phyloP scores from a whole-genome alignment of 148 eudicot genomes.

The Arbutus unedo region DNA sequence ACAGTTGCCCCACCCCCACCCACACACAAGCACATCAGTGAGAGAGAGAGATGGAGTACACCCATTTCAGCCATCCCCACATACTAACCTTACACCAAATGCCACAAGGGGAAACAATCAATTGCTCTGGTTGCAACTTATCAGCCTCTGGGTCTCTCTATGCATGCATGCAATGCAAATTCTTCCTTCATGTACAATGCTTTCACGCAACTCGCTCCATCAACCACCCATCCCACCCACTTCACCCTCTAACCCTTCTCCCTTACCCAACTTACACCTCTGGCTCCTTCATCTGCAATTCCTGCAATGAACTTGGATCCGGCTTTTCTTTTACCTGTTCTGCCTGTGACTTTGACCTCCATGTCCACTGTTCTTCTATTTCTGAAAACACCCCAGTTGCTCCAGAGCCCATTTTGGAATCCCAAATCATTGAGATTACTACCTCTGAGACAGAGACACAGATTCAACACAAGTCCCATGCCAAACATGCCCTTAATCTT shows the following conservation, averaged over 20 bases:
- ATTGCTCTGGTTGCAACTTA: conserved; percentile 28
- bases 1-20: neutral
- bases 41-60: conserved; percentile 19
- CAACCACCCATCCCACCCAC: conserved; percentile 26
- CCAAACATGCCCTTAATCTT: conserved; percentile 33
- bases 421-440: neutral
- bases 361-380: conserved; percentile 26
- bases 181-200: conserved; percentile 30
- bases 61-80: conserved; percentile 34
- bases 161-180: conserved; percentile 26
- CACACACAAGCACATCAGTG: neutral
- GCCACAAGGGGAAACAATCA: neutral
- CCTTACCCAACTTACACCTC: conserved; percentile 30
- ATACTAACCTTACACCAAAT: conserved; percentile 11
- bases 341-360: conserved; percentile 28
- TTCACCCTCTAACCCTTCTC: conserved; percentile 24
- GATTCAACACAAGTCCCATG: conserved; percentile 37
- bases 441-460: neutral
- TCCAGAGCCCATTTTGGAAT: neutral
- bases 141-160: neutral
- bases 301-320: conserved; percentile 17
- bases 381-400: neutral
- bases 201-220: conserved; percentile 23
- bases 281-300: conserved; percentile 20
- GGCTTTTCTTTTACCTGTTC: conserved; percentile 31